These are phyloP conservation scores for Halophytophthora batemanensis DNA, from an alignment of 352 stramenopile species.

Conservation along the genomic window DNA sequence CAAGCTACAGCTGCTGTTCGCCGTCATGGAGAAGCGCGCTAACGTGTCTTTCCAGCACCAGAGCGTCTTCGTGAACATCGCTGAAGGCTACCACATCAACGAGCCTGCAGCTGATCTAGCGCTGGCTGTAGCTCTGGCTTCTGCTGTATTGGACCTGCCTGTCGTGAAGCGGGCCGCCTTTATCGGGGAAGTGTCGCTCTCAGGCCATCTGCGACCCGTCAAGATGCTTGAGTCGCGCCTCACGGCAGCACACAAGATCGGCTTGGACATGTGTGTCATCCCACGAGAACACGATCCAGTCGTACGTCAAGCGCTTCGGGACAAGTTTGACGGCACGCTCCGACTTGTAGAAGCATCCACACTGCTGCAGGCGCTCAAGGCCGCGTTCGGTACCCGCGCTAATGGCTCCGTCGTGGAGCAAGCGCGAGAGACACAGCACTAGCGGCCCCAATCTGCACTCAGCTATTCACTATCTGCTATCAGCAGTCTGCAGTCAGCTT, in stretches of 20 bases:
- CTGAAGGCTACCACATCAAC: slow-evolving; percentile 80
- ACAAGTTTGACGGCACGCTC: slow-evolving; percentile 56
- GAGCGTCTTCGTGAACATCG: slow-evolving; percentile 86
- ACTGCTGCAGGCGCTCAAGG: slow-evolving; percentile 58
- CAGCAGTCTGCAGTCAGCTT: slow-evolving; percentile 10
- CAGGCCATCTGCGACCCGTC: slow-evolving; percentile 69
- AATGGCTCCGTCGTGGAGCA: slow-evolving; percentile 12
- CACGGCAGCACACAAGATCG: slow-evolving; percentile 78
- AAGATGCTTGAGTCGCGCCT: slow-evolving; percentile 84
- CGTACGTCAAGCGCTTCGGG: slow-evolving; percentile 33
- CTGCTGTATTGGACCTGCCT: slow-evolving; percentile 53
- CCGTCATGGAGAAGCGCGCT: slow-evolving; percentile 94
- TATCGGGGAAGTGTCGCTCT: slow-evolving; percentile 78
- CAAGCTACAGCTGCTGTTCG: slow-evolving; percentile 92
- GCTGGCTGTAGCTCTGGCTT: slow-evolving; percentile 71
- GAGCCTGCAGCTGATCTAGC: slow-evolving; percentile 78
- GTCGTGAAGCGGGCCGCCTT: slow-evolving; percentile 62
- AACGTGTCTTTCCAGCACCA: slow-evolving; percentile 69
- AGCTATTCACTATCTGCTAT: neutral
- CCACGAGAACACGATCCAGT: slow-evolving; percentile 48
- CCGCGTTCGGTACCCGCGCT: slow-evolving; percentile 37
- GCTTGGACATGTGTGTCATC: slow-evolving; percentile 69
- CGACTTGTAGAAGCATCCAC: slow-evolving; percentile 64
- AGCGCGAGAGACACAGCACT: too few relatives aligned
- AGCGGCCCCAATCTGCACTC: too few relatives aligned